phyloP scores from a whole-genome alignment of 2,329 filamentous ascomycete species.

The Cercospora sp. region DNA sequence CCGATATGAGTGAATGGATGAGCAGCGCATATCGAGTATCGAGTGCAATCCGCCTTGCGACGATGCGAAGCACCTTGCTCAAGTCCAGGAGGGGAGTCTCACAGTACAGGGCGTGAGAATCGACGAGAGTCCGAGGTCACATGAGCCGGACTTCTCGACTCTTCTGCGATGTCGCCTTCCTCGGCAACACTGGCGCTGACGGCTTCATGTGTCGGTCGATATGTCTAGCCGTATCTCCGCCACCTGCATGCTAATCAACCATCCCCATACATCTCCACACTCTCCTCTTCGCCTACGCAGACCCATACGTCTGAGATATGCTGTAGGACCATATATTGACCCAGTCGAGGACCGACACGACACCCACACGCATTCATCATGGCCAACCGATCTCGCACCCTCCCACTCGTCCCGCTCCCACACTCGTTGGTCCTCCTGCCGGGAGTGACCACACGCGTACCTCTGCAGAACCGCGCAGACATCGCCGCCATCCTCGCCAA shows the following conservation, averaged over 20 bases:
- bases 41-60: background rate
- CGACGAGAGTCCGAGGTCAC: slow-evolving; percentile 6
- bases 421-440: slow-evolving; percentile 81
- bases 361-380: background rate
- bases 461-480: slow-evolving; percentile 80
- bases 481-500: slow-evolving; percentile 83
- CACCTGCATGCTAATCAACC: background rate
- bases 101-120: background rate
- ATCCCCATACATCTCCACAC: slow-evolving; percentile 2
- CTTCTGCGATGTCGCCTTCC: slow-evolving; percentile 15
- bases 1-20: slow-evolving; percentile 2
- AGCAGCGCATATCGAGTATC: background rate
- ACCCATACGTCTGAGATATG: background rate
- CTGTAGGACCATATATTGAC: background rate
- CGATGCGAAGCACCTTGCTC: background rate
- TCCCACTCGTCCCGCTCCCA: slow-evolving; percentile 81
- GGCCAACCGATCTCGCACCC: slow-evolving; percentile 26
- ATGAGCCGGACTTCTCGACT: slow-evolving; percentile 9
- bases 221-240: slow-evolving; percentile 8
- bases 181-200: slow-evolving; percentile 10
- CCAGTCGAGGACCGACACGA: background rate
- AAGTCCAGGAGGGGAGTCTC: background rate
- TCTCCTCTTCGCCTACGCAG: background rate
- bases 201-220: slow-evolving; percentile 5
- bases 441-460: slow-evolving; percentile 79